Evolutionary conservation across 169 alveolate species (phyloP).

Genomic region (Plasmodium blacklocki): DNA sequence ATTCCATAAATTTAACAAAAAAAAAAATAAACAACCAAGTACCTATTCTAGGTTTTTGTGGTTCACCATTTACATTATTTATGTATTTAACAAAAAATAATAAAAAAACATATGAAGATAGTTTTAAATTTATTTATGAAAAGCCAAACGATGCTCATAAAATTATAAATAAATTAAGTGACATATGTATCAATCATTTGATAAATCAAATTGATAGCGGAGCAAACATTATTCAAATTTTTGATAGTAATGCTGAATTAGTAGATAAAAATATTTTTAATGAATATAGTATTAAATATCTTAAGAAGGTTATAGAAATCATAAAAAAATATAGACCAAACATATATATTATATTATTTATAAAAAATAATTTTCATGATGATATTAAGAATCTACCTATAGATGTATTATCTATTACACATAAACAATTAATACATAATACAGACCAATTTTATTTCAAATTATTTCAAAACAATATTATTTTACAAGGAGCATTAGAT

Average conservation of each 20-base stretch:
- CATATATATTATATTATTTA: conserved; percentile 30
- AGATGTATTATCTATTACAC: conserved; percentile 57
- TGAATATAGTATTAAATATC: conserved; percentile 70
- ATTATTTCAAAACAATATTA: conserved; percentile 38
- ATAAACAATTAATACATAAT: conserved; percentile 23
- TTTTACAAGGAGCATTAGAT: conserved; percentile 66
- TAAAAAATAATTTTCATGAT: conserved; percentile 47
- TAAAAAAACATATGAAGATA: conserved; percentile 77
- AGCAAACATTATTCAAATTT: conserved; percentile 86
- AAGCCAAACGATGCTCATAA: conserved; percentile 79
- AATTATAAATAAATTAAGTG: conserved; percentile 79
- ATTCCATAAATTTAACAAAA: conserved; percentile 80
- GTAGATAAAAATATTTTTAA: conserved; percentile 68
- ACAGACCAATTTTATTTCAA: conserved; percentile 13
- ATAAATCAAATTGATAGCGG: conserved; percentile 86
- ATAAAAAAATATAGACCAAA: conserved; percentile 42
- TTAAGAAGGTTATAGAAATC: conserved; percentile 36
- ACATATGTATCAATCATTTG: conserved; percentile 79
- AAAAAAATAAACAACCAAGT: conserved; percentile 79
- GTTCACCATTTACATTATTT: conserved; percentile 89
- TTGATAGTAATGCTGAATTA: conserved; percentile 76
- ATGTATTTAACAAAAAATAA: conserved; percentile 85
- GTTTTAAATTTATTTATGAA: conserved; percentile 79
- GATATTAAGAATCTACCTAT: conserved; percentile 12
- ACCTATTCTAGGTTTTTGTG: conserved; percentile 89